Evolutionary conservation across 2,329 filamentous ascomycete genomes (phyloP).

Genomic region (Helicocarpus griseus): DNA sequence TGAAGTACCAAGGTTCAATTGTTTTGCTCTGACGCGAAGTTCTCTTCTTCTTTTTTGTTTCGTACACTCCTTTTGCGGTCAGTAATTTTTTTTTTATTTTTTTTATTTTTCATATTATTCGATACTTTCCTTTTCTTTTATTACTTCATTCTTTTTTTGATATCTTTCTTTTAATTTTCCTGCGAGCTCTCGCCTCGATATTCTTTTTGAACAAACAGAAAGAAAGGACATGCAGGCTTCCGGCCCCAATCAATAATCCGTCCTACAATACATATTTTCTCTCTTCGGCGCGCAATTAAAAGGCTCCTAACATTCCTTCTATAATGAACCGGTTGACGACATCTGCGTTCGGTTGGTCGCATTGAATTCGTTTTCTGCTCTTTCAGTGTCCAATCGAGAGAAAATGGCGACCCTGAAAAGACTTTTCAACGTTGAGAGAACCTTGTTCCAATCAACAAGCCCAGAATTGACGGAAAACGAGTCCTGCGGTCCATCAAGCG

Average conservation of each 20-base stretch:
- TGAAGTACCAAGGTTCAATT: constrained; percentile 1
- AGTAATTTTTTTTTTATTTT: neutral
- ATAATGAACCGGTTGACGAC: neutral
- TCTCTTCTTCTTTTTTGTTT: neutral
- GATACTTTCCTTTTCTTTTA: neutral
- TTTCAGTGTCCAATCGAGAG: constrained; percentile 13
- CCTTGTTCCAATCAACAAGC: constrained; percentile 6
- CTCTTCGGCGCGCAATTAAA: neutral
- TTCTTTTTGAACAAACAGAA: neutral
- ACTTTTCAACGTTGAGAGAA: constrained; percentile 9
- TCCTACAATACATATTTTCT: neutral
- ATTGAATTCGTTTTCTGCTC: neutral
- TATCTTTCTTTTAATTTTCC: neutral
- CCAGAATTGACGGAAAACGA: neutral
- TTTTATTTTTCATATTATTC: neutral
- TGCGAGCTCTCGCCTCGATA: neutral
- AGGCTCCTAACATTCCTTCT: neutral
- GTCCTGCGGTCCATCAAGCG: constrained; percentile 1
- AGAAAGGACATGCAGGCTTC: neutral
- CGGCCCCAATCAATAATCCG: neutral
- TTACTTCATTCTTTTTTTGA: neutral
- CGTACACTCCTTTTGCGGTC: neutral
- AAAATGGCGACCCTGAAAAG: constrained; percentile 16
- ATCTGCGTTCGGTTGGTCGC: neutral
- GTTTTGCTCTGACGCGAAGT: neutral